A percentile compares a stretch with the other conserved stretches of the same genome.
These are phyloP conservation scores for Coriaria nepalensis DNA, from an alignment of 306 rosid species.

Conservation along the genomic window DNA sequence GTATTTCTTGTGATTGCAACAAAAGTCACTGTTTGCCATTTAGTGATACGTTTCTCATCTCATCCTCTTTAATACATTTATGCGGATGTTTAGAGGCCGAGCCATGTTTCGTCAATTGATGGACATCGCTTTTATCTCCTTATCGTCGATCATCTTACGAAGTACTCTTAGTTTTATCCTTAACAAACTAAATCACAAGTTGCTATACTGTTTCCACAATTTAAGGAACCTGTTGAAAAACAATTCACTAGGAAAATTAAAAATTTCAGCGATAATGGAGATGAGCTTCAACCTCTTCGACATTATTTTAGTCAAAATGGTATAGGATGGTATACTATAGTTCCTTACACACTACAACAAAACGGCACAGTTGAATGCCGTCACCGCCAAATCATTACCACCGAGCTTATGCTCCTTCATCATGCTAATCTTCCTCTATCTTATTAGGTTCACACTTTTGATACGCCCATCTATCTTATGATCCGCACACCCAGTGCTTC, in stretches of 20 bases:
- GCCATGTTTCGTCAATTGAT: background rate
- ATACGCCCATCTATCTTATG: background rate
- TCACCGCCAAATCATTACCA: background rate
- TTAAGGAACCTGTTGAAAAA: background rate
- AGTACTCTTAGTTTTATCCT: slow-evolving; percentile 2
- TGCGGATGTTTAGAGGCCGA: too few species aligned
- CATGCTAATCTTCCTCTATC: background rate
- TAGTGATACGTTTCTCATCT: too few species aligned
- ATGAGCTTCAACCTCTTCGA: background rate
- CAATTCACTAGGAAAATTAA: fast-evolving
- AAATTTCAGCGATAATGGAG: background rate
- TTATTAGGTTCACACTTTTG: background rate
- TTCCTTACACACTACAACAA: background rate
- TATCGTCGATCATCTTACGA: background rate
- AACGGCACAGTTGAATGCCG: background rate
- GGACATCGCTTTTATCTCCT: background rate
- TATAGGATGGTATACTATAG: background rate
- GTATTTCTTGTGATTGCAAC: too few species aligned
- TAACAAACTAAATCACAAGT: background rate
- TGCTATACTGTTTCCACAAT: background rate
- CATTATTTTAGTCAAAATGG: background rate
- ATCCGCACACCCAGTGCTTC: background rate
- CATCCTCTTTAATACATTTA: too few species aligned
- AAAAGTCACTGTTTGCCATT: too few species aligned
- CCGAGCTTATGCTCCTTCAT: background rate